Conservation (phyloP, 768 basidiomycete species). For the Kondoa subrosea region DNA sequence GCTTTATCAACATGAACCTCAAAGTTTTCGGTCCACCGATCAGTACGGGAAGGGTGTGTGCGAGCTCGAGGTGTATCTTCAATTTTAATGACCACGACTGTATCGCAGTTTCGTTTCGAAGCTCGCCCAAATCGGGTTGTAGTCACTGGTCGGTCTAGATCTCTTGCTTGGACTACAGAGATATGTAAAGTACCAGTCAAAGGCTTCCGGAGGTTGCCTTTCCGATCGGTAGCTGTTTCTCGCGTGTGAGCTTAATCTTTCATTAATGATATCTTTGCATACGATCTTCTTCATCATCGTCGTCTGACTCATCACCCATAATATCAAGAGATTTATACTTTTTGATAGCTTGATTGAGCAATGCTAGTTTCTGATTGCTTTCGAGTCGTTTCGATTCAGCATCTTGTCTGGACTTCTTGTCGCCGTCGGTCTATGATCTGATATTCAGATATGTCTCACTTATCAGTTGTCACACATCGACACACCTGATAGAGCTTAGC, state of each 20-base stretch:
- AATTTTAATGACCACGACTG: constrained; percentile 81
- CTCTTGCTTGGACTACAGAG: constrained; percentile 72
- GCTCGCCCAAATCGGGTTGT: constrained; percentile 32
- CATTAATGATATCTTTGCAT: constrained; percentile 25
- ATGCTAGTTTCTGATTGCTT: constrained; percentile 88
- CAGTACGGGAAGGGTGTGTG: constrained; percentile 80
- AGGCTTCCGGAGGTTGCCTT: constrained; percentile 88
- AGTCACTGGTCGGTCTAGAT: constrained; percentile 84
- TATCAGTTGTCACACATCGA: not conserved
- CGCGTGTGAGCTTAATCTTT: no score
- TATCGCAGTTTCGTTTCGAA: constrained; percentile 39
- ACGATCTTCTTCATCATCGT: constrained; percentile 49
- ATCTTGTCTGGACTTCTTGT: constrained; percentile 84
- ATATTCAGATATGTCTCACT: not conserved
- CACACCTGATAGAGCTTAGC: constrained; percentile 65
- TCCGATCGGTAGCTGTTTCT: constrained; percentile 55
- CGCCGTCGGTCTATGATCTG: constrained; percentile 52
- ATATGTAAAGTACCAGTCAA: constrained; percentile 81
- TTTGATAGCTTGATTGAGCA: constrained; percentile 77
- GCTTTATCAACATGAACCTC: constrained; percentile 94
- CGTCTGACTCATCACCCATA: constrained; percentile 54
- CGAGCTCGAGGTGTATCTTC: constrained; percentile 85
- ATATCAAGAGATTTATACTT: constrained; percentile 92
- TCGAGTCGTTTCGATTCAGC: constrained; percentile 87
- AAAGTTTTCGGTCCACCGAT: constrained; percentile 95